These are phyloP conservation scores for Aureobasidium vineae DNA, from an alignment of 2,329 filamentous ascomycete species.

Conservation along the genomic window DNA sequence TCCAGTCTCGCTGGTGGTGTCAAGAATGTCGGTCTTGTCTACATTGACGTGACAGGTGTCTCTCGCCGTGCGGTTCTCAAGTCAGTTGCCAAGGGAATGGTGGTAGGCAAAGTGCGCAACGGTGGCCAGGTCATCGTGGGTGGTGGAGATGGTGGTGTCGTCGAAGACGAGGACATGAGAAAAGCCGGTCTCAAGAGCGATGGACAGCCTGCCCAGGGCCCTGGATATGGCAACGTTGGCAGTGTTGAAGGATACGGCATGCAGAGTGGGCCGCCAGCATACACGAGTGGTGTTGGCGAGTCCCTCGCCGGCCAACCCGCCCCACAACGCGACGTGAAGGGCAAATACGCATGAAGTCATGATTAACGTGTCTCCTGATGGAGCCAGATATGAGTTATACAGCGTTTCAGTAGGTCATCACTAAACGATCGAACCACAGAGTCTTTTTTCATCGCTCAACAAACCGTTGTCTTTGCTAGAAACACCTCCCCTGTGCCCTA, in stretches of 20 bases:
- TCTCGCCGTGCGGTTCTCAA: constrained; percentile 87
- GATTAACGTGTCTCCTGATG: neutral
- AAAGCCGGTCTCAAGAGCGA: constrained; percentile 18
- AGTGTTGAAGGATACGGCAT: constrained; percentile 22
- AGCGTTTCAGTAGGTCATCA: neutral
- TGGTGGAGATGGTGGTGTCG: constrained; percentile 56
- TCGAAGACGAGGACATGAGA: constrained; percentile 43
- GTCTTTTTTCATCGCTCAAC: neutral
- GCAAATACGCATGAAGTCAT: constrained; percentile 8
- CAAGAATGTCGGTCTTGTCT: constrained; percentile 95
- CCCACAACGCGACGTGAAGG: constrained; percentile 6
- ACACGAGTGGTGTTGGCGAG: constrained; percentile 22
- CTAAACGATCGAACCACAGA: neutral
- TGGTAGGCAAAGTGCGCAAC: constrained; percentile 73
- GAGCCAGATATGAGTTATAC: neutral
- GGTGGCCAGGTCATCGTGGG: constrained; percentile 73
- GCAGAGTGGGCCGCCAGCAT: constrained; percentile 13
- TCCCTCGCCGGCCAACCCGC: constrained; percentile 26
- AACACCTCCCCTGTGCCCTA: too few relatives aligned
- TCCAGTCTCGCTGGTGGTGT: constrained; percentile 76
- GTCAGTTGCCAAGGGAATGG: constrained; percentile 95
- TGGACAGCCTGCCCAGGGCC: constrained; percentile 8
- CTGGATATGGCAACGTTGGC: neutral
- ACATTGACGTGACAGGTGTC: constrained; percentile 94
- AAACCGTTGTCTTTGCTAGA: neutral